Conservation (phyloP, 2,329 filamentous ascomycete genomes). For the Neonectria ditissima region DNA sequence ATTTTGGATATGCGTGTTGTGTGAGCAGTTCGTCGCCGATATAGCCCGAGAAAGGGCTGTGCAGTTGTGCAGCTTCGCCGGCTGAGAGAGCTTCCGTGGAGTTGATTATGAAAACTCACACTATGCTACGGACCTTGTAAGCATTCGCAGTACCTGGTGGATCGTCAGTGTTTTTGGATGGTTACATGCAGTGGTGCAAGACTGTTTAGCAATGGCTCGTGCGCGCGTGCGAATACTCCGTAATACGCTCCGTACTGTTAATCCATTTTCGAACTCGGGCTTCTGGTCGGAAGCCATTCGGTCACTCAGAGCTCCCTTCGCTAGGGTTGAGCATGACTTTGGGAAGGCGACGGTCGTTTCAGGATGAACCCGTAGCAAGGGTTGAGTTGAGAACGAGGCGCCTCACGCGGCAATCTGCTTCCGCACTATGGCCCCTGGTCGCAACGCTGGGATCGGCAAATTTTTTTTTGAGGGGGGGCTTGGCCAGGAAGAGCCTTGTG, state of each 20-base stretch:
- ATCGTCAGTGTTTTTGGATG: constrained; percentile 5
- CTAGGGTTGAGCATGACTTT: constrained; percentile 26
- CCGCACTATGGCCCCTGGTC: constrained; percentile 18
- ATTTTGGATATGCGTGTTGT: constrained; percentile 12
- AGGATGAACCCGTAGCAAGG: constrained; percentile 31
- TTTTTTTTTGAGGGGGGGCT: constrained; percentile 12
- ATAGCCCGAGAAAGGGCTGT: no score
- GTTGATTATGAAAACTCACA: background rate
- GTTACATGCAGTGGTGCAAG: constrained; percentile 32
- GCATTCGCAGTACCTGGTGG: no score
- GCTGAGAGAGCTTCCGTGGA: background rate
- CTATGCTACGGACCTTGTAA: background rate
- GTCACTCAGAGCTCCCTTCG: constrained; percentile 2
- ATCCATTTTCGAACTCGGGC: constrained; percentile 16
- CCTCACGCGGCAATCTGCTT: constrained; percentile 32
- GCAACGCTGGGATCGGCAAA: constrained; percentile 19
- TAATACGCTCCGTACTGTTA: constrained; percentile 17
- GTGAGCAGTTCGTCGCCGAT: background rate
- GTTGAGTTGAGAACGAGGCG: constrained; percentile 11
- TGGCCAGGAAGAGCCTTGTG: constrained; percentile 9
- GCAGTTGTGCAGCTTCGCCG: background rate
- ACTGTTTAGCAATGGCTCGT: constrained; percentile 35
- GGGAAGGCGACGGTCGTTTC: constrained; percentile 31
- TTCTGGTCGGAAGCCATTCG: background rate
- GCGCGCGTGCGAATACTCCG: constrained; percentile 11